Evolutionary conservation across 176 grass and related monocot species (phyloP), one percentile per base, ranked within the genome.

Genomic region (Echinochloa phyllopogon): DNA sequence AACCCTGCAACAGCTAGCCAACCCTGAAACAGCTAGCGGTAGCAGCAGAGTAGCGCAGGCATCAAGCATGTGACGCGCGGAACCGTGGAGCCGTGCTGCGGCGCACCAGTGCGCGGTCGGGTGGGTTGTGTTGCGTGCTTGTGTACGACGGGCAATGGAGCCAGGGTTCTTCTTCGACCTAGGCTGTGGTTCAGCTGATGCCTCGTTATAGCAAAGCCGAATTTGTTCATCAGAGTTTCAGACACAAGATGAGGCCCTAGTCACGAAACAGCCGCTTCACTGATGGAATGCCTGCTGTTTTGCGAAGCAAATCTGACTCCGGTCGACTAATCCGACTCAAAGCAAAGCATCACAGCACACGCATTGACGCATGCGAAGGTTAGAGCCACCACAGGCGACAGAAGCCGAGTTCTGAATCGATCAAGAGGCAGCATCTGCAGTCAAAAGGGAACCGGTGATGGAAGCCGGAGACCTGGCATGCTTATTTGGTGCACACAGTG

Each of bases 1-100:
- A 37, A 16, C 25, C 62, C 62, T 36, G 48, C 71, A 74, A 74
- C 57, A 60, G 56, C 56, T 23, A 70, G 58, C 43, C 43, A 45
- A 10, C 43, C 43, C 43, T 1, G 43, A 45, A 10, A 9, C 43
- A 45, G 29, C 29, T 33, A 33, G 29, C 29, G 29, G 29, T 33
- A 33, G 56, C 56, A 58, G 56, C 56, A 1, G 21, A 8, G 45
- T 45, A 18, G 69, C 76, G 15, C 8, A 9, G 4, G 27, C 45
- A 52, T 29, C 8, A 9, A 7, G 27, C 45, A 52, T 29, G 60
- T 78, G 50, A 75, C 29, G 72, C 4, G 72, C 25, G 48, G 48
- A 37, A 2, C 38, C 6, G 17, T 37, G 50, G 27, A 33, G 71
- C 45, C 47, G 71, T 36, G 16, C 3, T 55, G 48, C 29, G 15